phyloP scores from a whole-genome alignment of 2,329 filamentous ascomycete genomes.

The Fusarium piperis region DNA sequence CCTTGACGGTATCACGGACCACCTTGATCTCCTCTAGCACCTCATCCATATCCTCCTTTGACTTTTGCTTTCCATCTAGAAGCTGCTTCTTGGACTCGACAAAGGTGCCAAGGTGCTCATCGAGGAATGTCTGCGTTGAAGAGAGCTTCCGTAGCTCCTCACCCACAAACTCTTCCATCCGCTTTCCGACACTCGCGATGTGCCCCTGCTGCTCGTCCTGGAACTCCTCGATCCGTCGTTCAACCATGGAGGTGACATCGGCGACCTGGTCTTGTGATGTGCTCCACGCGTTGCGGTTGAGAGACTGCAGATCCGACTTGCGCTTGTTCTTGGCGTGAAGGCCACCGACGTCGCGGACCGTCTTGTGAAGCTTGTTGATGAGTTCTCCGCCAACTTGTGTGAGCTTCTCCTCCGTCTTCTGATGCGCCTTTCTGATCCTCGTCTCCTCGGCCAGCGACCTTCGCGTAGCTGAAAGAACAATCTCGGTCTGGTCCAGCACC shows the following conservation, averaged over 20 bases:
- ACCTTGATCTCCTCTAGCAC: slow-evolving; percentile 91
- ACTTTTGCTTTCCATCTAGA: slow-evolving; percentile 71
- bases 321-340: slow-evolving; percentile 88
- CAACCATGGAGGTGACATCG: slow-evolving; percentile 80
- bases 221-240: slow-evolving; percentile 78
- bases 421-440: slow-evolving; percentile 81
- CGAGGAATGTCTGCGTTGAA: slow-evolving; percentile 74
- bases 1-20: slow-evolving; percentile 89
- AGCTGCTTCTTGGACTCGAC: slow-evolving; percentile 74
- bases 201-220: slow-evolving; percentile 77
- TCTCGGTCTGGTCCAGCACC: slow-evolving; percentile 87
- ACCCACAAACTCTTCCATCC: slow-evolving; percentile 81
- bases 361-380: slow-evolving; percentile 79
- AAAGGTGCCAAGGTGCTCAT: slow-evolving; percentile 75
- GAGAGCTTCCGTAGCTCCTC: slow-evolving; percentile 78
- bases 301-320: slow-evolving; percentile 81
- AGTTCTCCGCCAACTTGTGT: slow-evolving; percentile 78
- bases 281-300: slow-evolving; percentile 83
- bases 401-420: slow-evolving; percentile 84
- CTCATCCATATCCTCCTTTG: slow-evolving; percentile 88
- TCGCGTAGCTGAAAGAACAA: slow-evolving; percentile 80
- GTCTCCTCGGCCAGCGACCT: slow-evolving; percentile 83
- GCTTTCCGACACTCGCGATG: slow-evolving; percentile 71
- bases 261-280: slow-evolving; percentile 79
- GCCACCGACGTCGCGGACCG: slow-evolving; percentile 81